Conservation (phyloP, 2,329 filamentous ascomycete genomes). For the Aspergillus sp. region DNA sequence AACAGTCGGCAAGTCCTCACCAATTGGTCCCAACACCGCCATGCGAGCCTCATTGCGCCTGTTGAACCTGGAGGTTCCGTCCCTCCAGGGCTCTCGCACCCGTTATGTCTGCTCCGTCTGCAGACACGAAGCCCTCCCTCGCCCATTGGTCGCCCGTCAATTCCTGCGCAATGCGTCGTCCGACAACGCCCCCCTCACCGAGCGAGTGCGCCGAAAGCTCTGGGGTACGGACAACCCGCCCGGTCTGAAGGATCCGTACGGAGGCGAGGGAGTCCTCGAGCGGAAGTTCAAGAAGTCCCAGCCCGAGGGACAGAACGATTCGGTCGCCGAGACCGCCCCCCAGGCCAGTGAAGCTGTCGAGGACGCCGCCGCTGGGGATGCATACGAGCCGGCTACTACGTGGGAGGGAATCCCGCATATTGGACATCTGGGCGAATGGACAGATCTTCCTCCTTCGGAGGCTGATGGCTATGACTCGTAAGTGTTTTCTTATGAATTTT, state of each 20-base stretch:
- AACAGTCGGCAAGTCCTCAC: slow-evolving; percentile 1
- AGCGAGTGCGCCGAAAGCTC: slow-evolving; percentile 48
- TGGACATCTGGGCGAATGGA: slow-evolving; percentile 50
- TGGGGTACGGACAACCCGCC: slow-evolving; percentile 54
- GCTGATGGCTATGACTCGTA: slow-evolving; percentile 45
- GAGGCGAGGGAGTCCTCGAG: slow-evolving; percentile 36
- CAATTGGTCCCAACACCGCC: slow-evolving; percentile 20
- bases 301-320: slow-evolving; percentile 12
- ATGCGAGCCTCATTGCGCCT: slow-evolving; percentile 42
- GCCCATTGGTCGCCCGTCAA: slow-evolving; percentile 31
- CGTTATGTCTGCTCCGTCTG: slow-evolving; percentile 43
- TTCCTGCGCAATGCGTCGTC: slow-evolving; percentile 39
- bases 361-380: slow-evolving; percentile 12
- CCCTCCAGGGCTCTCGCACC: slow-evolving; percentile 25
- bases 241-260: slow-evolving; percentile 50
- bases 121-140: slow-evolving; percentile 36
- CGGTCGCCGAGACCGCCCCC: slow-evolving; percentile 11
- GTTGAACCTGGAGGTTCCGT: slow-evolving; percentile 35
- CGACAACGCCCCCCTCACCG: slow-evolving; percentile 39
- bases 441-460: slow-evolving; percentile 33
- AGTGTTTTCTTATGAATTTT: slow-evolving; percentile 17
- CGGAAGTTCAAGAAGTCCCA: slow-evolving; percentile 23
- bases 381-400: slow-evolving; percentile 48
- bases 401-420: slow-evolving; percentile 57
- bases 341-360: slow-evolving; percentile 11